Base-by-base conservation (phyloP, 139 green algal species). In the Chlamydomonas urium region DNA sequence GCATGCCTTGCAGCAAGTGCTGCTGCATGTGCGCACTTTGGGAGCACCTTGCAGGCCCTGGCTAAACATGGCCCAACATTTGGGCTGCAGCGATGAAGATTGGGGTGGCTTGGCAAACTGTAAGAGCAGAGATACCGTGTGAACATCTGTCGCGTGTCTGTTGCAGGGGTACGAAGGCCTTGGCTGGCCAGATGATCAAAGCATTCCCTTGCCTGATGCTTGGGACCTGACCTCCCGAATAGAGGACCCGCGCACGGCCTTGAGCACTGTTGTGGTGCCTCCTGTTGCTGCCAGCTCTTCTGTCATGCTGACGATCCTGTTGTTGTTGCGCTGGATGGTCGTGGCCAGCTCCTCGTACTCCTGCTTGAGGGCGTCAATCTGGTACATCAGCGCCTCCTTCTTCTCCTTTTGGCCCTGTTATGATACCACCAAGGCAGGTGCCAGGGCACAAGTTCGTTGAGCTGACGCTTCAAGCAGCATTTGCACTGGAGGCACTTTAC, bases 391-490 rank as follows among this genome's bases (percentile, higher is more conserved):
- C 6, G 77, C 56, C 59, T 83, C 76, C 23, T 45, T 53, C 33
- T 77, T 79, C 38, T 81, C 74, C 50, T 75, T 80, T 31, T 86
- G 80, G 2, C 17, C 71, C 79, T 84, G 71, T n/a, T 32, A 69
- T 28, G 36, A 31, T 34, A 57, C 23, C 14, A 3, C 35, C 3
- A 48, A 17, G 1, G 10, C 26, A 32, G 4, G 0, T 60, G 34
- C 10, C 28, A 61, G 34, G 48, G n/a, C 36, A 2, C 23, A 66
- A 28, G 56, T 29, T 59, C 38, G 61, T 32, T 56, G 61, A 2
- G 3, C 2, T 37, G n/a, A n/a, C n/a, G n/a, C n/a, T n/a, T n/a
- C n/a, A n/a, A n/a, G n/a, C n/a, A n/a, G n/a, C n/a, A n/a, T n/a
- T n/a, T n/a, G n/a, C n/a, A n/a, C n/a, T n/a, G n/a, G n/a, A n/a